These are phyloP conservation scores for Trichocomaceae sp. DNA, from an alignment of 2,329 filamentous ascomycete genomes.

Conservation along the genomic window DNA sequence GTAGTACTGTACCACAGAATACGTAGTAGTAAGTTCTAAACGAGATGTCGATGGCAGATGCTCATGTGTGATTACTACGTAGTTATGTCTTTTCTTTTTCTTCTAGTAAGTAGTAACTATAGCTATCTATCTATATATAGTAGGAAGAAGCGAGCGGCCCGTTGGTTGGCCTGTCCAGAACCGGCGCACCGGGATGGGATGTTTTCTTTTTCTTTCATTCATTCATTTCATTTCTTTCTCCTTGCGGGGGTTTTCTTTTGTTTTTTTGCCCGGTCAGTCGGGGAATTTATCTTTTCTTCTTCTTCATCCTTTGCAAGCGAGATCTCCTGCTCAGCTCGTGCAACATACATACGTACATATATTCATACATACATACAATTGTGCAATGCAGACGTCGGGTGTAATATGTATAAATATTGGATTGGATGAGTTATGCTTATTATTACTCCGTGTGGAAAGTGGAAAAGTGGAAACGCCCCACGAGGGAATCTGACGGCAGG, in stretches of 20 bases:
- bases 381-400: not conserved
- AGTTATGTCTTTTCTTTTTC: conserved; percentile 1
- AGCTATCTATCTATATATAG: not conserved
- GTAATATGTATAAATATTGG: not conserved
- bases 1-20: no score
- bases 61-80: no score
- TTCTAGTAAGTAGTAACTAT: no score
- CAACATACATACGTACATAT: no score
- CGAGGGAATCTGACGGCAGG: not conserved
- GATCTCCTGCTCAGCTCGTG: not conserved
- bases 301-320: not conserved
- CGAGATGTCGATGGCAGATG: no score
- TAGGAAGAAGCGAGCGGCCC: not conserved
- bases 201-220: not conserved
- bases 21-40: no score
- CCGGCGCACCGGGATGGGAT: not conserved
- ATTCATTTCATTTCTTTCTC: not conserved
- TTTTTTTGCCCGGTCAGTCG: not conserved
- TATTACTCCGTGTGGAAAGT: not conserved
- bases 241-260: not conserved
- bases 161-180: not conserved
- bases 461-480: no score
- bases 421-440: no score
- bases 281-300: not conserved
- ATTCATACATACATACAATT: no score